These are phyloP conservation scores for Penicillium malachiteum DNA, from an alignment of 495 filamentous ascomycete species.

Conservation along the genomic window DNA sequence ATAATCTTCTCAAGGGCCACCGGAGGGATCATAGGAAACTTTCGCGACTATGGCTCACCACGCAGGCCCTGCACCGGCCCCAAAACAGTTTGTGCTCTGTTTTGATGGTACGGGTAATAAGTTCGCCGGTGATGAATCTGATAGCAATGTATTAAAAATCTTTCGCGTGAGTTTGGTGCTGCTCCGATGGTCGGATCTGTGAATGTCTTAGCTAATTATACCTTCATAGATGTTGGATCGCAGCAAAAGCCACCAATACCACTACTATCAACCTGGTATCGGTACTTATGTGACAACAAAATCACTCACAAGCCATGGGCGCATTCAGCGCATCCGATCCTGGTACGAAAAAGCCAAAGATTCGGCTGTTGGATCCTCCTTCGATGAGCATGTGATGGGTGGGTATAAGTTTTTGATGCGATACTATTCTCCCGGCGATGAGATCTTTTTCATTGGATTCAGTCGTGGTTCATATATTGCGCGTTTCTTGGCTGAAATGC, in stretches of 20 bases:
- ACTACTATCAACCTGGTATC: constrained; percentile 64
- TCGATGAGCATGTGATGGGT: constrained; percentile 79
- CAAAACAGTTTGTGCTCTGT: constrained; percentile 69
- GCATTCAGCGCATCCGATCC: constrained; percentile 63
- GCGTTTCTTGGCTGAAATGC: constrained; percentile 82
- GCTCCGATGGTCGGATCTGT: background rate
- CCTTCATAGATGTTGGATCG: constrained; percentile 54
- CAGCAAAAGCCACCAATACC: constrained; percentile 46
- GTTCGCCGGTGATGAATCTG: constrained; percentile 74
- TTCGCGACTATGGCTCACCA: constrained; percentile 4
- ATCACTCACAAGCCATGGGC: constrained; percentile 63
- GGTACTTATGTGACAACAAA: constrained; percentile 76
- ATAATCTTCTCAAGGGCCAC: constrained; percentile 8
- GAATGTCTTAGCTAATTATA: background rate
- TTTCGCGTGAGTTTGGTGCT: constrained; percentile 49
- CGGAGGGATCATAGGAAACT: background rate
- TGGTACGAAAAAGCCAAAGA: constrained; percentile 84
- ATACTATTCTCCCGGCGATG: constrained; percentile 75
- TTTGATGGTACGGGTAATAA: constrained; percentile 92
- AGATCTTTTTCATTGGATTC: constrained; percentile 83
- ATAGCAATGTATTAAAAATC: constrained; percentile 90
- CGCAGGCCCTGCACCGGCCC: constrained; percentile 9
- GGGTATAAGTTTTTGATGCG: constrained; percentile 89
- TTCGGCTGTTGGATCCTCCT: constrained; percentile 78
- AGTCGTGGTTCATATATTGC: constrained; percentile 85